Evolutionary conservation across 2,329 filamentous ascomycete genomes (phyloP), one percentile per base, ranked within the genome.

Genomic region (Fusarium anguioides): DNA sequence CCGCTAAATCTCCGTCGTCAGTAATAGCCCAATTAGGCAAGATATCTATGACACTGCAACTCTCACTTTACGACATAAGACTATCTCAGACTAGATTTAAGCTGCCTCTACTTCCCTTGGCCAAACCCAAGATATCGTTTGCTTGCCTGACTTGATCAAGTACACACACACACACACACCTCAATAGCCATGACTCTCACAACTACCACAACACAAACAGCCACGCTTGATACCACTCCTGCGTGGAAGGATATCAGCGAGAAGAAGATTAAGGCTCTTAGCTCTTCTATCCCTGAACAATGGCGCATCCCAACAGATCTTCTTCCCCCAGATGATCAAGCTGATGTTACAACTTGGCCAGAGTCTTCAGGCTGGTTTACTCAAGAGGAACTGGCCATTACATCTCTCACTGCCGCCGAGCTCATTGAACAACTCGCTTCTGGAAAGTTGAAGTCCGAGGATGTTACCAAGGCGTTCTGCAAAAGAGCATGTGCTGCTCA

Each of bases 281-380:
- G 36, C 17, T 44, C 77, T 40, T 84, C 84, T 1, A 87, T 91
- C 51, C 87, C 88, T 2, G 54, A 78, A 2, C 83, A 89, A 71
- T 90, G 86, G 83, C 79, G 81, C 50, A 81, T 90, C 8, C 86
- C 87, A 0, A 73, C 75, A 8, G 72, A 82, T 45, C 75, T 88
- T 40, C 71, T 89, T 1, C 88, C 88, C 4, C 80, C 84, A 1
- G 80, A 81, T 0, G 79, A 64, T 2, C 64, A 71, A 23, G 77
- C 83, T 42, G 82, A 90, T 70, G 84, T 91, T 17, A 86, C 83
- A 0, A 68, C 68, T 5, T 89, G 87, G 76, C 86, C 88, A 71
- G 71, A 79, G 48, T 72, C 73, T 0, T 90, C 86, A 2, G 87
- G 86, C 4, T 88, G 88, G 82, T 88, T 91, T 65, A 86, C 82